A percentile compares a stretch with the other conserved stretches of the same genome.
Conservation (phyloP, 1,139 yeast genomes). For the Wickerhamomyces sp. region DNA sequence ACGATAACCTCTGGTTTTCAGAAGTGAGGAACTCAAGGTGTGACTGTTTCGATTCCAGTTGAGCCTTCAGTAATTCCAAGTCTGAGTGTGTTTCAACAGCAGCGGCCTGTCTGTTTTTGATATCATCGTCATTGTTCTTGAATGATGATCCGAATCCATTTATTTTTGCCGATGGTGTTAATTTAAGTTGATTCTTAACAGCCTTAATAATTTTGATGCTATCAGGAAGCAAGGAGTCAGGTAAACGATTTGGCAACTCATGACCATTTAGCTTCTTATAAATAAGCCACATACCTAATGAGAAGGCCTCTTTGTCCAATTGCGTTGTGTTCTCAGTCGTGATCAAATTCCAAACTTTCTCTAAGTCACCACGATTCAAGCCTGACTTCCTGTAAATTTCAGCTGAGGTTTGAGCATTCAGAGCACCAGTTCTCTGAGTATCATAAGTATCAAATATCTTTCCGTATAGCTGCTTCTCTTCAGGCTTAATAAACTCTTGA, state of each 20-base stretch:
- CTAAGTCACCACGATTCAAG: constrained; percentile 76
- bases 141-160: constrained; percentile 26
- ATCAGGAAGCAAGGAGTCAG: constrained; percentile 72
- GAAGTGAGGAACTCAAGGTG: constrained; percentile 36
- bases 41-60: constrained; percentile 54
- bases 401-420: constrained; percentile 81
- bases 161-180: constrained; percentile 7
- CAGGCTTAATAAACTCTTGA: constrained; percentile 55
- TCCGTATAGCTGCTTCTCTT: constrained; percentile 80
- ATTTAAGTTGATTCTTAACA: constrained; percentile 54
- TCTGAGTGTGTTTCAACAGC: constrained; percentile 5
- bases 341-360: constrained; percentile 81
- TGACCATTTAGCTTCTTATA: constrained; percentile 70
- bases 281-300: constrained; percentile 80
- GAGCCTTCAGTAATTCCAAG: constrained; percentile 13
- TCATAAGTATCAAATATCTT: constrained; percentile 90
- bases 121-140: constrained; percentile 34
- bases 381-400: constrained; percentile 89
- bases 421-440: constrained; percentile 54
- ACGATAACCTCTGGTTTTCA: constrained; percentile 9
- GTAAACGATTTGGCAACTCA: constrained; percentile 66
- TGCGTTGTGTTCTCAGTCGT: constrained; percentile 66
- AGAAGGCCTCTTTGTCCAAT: constrained; percentile 69
- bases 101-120: constrained; percentile 11
- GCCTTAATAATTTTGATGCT: constrained; percentile 57